Conservation (phyloP, 2,329 filamentous ascomycete genomes). For the Penicillium aurantiogriseum region DNA sequence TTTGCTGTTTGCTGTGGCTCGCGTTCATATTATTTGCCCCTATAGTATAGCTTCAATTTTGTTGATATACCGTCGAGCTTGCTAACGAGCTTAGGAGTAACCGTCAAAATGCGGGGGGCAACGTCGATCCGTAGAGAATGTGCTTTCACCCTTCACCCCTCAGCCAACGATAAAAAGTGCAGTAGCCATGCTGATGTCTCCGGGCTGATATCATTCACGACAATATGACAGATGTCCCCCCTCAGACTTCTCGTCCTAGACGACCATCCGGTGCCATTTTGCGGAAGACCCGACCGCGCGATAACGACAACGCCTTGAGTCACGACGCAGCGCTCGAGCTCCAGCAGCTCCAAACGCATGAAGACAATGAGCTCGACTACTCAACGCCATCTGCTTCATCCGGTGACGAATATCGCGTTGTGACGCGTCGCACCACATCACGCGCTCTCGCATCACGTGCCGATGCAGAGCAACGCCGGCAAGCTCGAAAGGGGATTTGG, state of each 20-base stretch:
- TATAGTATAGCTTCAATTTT: neutral
- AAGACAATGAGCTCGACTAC: constrained; percentile 23
- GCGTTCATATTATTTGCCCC: neutral
- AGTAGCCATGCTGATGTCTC: neutral
- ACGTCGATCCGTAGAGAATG: neutral
- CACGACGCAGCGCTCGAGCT: constrained; percentile 29
- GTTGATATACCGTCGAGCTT: neutral
- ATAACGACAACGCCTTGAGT: neutral
- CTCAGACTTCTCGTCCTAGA: neutral
- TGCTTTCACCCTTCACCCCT: neutral
- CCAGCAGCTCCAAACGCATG: constrained; percentile 31
- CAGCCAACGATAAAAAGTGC: neutral
- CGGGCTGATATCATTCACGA: neutral
- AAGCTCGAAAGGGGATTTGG: constrained; percentile 50
- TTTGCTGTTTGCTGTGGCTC: neutral
- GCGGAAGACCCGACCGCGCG: constrained; percentile 5
- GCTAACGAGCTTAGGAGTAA: neutral
- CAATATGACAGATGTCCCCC: neutral
- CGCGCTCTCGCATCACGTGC: constrained; percentile 12
- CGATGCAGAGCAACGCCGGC: constrained; percentile 6
- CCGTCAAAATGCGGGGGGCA: constrained; percentile 1
- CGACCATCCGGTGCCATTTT: constrained; percentile 2
- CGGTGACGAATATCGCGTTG: constrained; percentile 32
- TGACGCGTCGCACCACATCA: constrained; percentile 27
- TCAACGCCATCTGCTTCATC: constrained; percentile 35